These are phyloP conservation scores for Dichotomocladium elegans DNA, from an alignment of 371 early-diverging fungal genomes.

Conservation along the genomic window DNA sequence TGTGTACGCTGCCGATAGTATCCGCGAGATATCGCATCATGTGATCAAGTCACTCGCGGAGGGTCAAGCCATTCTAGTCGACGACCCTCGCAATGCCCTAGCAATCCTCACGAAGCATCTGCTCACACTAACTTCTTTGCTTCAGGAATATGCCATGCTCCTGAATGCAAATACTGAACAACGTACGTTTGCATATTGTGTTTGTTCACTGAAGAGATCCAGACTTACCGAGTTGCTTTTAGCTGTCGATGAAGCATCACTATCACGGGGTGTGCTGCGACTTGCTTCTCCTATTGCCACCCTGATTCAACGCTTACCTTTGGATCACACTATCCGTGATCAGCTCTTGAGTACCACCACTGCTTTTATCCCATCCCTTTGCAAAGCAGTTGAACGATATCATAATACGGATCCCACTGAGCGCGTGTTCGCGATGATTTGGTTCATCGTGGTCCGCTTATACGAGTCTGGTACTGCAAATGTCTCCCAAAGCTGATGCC, in stretches of 20 bases:
- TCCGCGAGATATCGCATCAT: conserved; percentile 8
- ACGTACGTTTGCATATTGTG: conserved; percentile 7
- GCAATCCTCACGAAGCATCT: neutral
- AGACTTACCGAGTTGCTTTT: neutral
- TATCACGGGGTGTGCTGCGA: conserved; percentile 7
- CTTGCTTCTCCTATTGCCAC: conserved; percentile 5
- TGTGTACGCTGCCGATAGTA: conserved; percentile 10
- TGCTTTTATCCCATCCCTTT: conserved; percentile 30
- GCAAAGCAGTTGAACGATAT: conserved; percentile 23
- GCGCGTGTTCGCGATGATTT: conserved; percentile 23
- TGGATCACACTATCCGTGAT: neutral
- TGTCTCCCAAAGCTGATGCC: too few relatives aligned
- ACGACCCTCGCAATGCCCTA: neutral
- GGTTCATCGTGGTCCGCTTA: conserved; percentile 26
- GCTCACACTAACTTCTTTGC: conserved; percentile 15
- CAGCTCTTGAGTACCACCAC: conserved; percentile 15
- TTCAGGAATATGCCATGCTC: conserved; percentile 23
- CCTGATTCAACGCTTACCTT: conserved; percentile 16
- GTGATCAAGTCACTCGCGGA: conserved; percentile 6
- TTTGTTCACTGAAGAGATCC: neutral
- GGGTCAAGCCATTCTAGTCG: neutral
- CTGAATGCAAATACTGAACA: conserved; percentile 16
- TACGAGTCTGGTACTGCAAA: conserved; percentile 2
- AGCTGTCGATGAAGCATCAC: conserved; percentile 18
- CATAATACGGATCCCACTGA: conserved; percentile 21